phyloP scores from a whole-genome alignment of 805 yeast genomes.

The Starmerella asiatica region DNA sequence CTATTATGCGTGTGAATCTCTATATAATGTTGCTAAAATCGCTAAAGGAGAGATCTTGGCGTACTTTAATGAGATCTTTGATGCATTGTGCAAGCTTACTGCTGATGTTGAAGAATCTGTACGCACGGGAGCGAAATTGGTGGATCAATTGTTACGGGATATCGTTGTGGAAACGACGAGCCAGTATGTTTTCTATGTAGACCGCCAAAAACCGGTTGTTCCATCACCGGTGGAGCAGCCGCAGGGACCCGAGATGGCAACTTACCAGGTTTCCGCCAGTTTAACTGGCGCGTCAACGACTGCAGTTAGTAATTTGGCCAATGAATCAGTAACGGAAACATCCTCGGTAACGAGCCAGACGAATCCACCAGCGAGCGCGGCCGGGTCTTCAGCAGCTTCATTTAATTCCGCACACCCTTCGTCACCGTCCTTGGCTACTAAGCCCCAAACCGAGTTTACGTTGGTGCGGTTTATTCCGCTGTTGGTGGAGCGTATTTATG shows the following conservation, averaged over 20 bases:
- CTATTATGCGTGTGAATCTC: conserved; percentile 90
- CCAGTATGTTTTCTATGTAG: conserved; percentile 61
- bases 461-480: conserved; percentile 80
- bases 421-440: background rate
- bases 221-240: conserved; percentile 39
- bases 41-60: conserved; percentile 87
- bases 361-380: background rate
- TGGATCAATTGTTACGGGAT: conserved; percentile 82
- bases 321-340: background rate
- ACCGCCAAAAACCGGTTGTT: conserved; percentile 36
- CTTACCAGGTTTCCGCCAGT: conserved; percentile 4
- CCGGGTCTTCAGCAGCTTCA: background rate
- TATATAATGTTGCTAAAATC: conserved; percentile 90
- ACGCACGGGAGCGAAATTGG: conserved; percentile 85
- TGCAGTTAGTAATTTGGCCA: background rate
- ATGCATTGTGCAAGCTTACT: conserved; percentile 75
- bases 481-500: conserved; percentile 80
- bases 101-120: conserved; percentile 87
- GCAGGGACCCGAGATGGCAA: conserved; percentile 15
- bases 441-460: conserved; percentile 40
- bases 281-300: background rate
- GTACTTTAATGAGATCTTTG: conserved; percentile 89
- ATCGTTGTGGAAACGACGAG: conserved; percentile 91
- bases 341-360: background rate
- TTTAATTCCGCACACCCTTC: background rate